Evolutionary conservation across 2,329 filamentous ascomycete species (phyloP).

Genomic region (Dactylellina parvicollis): DNA sequence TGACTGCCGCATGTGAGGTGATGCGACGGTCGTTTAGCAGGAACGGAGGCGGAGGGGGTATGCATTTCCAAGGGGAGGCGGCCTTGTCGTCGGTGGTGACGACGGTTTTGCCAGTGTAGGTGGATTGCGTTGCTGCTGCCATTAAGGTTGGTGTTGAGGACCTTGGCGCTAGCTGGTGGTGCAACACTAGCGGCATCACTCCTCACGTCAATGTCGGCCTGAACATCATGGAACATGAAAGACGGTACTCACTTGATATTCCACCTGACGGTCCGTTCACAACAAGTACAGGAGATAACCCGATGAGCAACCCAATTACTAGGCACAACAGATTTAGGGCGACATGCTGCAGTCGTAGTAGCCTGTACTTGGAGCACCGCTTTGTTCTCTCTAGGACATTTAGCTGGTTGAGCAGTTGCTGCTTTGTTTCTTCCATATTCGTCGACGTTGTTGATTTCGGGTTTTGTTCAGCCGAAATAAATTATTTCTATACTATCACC

Average conservation of each 20-base stretch:
- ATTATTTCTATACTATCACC: too few species aligned
- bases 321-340: not conserved
- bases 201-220: not conserved
- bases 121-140: too few species aligned
- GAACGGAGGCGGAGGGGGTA: slow-evolving; percentile 39
- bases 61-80: slow-evolving; percentile 24
- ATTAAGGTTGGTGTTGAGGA: too few species aligned
- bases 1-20: slow-evolving; percentile 4
- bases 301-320: slow-evolving; percentile 9
- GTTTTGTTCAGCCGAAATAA: too few species aligned
- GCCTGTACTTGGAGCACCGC: not conserved
- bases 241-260: too few species aligned
- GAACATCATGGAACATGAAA: not conserved
- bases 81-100: not conserved
- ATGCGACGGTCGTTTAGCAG: slow-evolving; percentile 30
- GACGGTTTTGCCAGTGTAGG: slow-evolving; percentile 25
- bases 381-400: too few species aligned
- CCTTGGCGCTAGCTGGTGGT: not conserved
- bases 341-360: slow-evolving; percentile 11
- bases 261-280: not conserved
- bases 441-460: too few species aligned
- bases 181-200: not conserved
- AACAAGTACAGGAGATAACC: not conserved
- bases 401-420: too few species aligned
- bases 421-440: too few species aligned